Percentiles rank a stretch among this genome's conserved stretches.
Conservation (phyloP, 2,329 filamentous ascomycete species). For the Colletotrichum nymphaeae region DNA sequence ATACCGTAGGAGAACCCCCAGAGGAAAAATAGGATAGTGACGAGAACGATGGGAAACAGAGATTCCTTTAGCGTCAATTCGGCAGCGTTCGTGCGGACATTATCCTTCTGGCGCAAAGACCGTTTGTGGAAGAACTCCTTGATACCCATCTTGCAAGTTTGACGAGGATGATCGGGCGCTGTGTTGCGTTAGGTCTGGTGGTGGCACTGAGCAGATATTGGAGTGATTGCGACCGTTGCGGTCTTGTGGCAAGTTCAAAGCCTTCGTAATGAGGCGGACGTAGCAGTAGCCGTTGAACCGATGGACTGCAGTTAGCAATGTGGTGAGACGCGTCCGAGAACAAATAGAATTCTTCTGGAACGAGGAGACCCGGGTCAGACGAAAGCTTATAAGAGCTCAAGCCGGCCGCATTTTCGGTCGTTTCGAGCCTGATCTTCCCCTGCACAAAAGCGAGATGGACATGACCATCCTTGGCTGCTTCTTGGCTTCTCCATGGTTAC, state of each 20-base stretch:
- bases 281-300: neutral
- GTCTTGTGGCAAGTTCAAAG: neutral
- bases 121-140: constrained; percentile 57
- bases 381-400: constrained; percentile 26
- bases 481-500: constrained; percentile 9
- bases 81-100: constrained; percentile 54
- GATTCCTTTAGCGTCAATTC: constrained; percentile 75
- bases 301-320: neutral
- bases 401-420: constrained; percentile 29
- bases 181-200: neutral
- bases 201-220: neutral
- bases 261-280: neutral
- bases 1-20: constrained; percentile 38
- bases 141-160: constrained; percentile 50
- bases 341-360: constrained; percentile 1
- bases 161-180: neutral
- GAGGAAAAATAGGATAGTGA: constrained; percentile 52
- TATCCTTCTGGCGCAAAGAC: constrained; percentile 57
- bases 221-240: neutral
- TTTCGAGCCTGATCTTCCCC: constrained; percentile 20
- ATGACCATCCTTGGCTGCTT: neutral
- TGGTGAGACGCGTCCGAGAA: neutral
- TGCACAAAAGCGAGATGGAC: neutral
- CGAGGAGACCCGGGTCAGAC: constrained; percentile 13
- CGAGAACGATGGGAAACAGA: constrained; percentile 73